Evolutionary conservation across 345 rosid genomes (phyloP).

Genomic region (Gynandropsis gynandra): DNA sequence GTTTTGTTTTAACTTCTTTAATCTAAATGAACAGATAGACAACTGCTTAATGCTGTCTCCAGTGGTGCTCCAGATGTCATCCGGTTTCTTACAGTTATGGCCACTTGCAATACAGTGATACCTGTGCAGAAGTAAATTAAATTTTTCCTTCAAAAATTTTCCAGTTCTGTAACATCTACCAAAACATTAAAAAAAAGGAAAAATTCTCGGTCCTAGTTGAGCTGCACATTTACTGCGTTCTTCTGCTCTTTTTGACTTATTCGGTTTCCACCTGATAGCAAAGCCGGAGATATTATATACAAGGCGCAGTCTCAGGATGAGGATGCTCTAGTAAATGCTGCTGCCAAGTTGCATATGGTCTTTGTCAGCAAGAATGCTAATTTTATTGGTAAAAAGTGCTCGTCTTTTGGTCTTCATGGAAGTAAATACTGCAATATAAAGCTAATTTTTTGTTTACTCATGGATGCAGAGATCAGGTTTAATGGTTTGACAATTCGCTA

Average conservation of each 20-base stretch:
- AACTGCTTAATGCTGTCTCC: constrained; percentile 60
- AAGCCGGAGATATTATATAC: constrained; percentile 67
- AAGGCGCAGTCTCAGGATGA: constrained; percentile 99
- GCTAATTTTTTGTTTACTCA: constrained; percentile 18
- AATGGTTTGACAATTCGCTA: constrained; percentile 50
- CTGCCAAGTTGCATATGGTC: constrained; percentile 79
- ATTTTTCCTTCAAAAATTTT: background rate
- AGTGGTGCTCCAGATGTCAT: constrained; percentile 76
- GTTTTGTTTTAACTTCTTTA: constrained; percentile 14
- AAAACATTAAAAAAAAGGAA: background rate
- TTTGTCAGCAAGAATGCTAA: constrained; percentile 61
- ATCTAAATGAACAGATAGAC: constrained; percentile 41
- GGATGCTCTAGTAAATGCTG: constrained; percentile 96
- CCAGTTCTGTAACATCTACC: background rate
- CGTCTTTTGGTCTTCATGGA: constrained; percentile 21
- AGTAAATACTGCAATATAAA: constrained; percentile 16
- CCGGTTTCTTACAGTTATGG: constrained; percentile 85
- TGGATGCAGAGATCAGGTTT: constrained; percentile 63
- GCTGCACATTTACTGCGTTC: constrained; percentile 4
- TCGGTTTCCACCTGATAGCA: constrained; percentile 38
- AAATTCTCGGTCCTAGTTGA: background rate
- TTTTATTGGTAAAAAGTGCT: constrained; percentile 51
- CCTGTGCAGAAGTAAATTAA: constrained; percentile 65
- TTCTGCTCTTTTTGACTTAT: background rate
- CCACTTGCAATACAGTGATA: constrained; percentile 86